Evolutionary conservation across 1,284 basidiomycete species (phyloP).

Genomic region (Ceratobasidium sp.): DNA sequence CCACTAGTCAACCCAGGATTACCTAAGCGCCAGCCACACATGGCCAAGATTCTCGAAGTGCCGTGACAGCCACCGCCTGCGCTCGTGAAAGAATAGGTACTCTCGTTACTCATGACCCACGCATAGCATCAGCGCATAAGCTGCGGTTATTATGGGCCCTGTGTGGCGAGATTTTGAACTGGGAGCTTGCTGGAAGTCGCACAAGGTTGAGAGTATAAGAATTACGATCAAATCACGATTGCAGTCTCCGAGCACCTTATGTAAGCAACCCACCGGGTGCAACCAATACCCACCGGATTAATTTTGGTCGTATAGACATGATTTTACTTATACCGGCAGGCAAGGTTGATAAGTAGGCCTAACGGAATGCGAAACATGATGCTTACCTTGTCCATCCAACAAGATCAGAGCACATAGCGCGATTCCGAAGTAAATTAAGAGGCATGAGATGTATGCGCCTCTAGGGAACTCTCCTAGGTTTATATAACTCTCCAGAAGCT

Average conservation of each 20-base stretch:
- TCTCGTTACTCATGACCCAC: background rate
- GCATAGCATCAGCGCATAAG: background rate
- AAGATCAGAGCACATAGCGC: conserved; percentile 20
- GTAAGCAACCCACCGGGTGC: background rate
- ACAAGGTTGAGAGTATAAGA: background rate
- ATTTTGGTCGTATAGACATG: conserved; percentile 8
- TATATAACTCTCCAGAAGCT: background rate
- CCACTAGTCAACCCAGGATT: background rate
- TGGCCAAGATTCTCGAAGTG: background rate
- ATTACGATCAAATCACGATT: background rate
- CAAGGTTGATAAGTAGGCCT: background rate
- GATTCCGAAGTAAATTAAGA: background rate
- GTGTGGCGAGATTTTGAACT: background rate
- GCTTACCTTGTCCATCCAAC: conserved; percentile 11
- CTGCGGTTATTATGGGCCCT: background rate
- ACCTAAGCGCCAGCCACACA: conserved; percentile 11
- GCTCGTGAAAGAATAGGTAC: background rate
- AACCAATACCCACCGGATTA: conserved; percentile 5
- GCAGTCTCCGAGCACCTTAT: conserved; percentile 4
- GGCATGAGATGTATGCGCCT: conserved; percentile 5
- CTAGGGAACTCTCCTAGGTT: background rate
- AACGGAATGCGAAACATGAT: no score
- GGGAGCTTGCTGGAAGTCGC: conserved; percentile 19
- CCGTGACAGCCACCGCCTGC: background rate
- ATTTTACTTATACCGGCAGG: background rate